Evolutionary conservation across 371 early-diverging fungal genomes (phyloP), one percentile per base, ranked within the genome.

Genomic region (Mucor indicus): DNA sequence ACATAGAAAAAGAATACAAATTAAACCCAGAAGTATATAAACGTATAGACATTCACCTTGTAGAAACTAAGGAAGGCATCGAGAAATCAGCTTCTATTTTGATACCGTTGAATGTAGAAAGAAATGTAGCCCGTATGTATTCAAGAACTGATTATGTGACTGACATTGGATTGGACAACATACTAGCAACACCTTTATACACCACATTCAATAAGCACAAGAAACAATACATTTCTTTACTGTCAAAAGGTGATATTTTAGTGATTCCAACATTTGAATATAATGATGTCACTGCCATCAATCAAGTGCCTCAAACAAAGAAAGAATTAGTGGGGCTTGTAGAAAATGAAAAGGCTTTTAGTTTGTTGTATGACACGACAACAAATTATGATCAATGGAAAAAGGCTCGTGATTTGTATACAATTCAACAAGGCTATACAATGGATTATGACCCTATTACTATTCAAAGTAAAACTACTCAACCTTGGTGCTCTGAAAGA

Each of bases 361-460:
- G 46, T 1, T 36, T 76, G 30, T 27, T 63, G 21, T 69, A 70
- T 46, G 47, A 53, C 8, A 71, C 73, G 1, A 73, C 77, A 12
- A 72, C 77, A 0, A 47, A 66, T 24, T 45, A 60, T 12, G 53
- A 46, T 15, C 39, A 31, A 11, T 76, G 77, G 77, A 59, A 57
- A 24, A 29, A 48, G 5, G 57, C 67, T 2, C 33, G 59, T 1
- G 49, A 48, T 8, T 19, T 70, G 12, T 76, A 76, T 42, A 24
- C 48, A 20, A 69, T 72, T 7, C 59, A 54, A 13, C 47, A 63
- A 11, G n/a, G n/a, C n/a, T 76, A 76, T 31, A 65, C 62, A 12
- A 64, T 67, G 42, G 69, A 76, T 31, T 76, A 76, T 44, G 73
- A 76, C 38, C 77, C 77, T 13, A 58, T 76, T 19, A 69, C 70